Base-by-base conservation (phyloP, 164 flowering plant genomes). In the Chloranthus sessilifolius region DNA sequence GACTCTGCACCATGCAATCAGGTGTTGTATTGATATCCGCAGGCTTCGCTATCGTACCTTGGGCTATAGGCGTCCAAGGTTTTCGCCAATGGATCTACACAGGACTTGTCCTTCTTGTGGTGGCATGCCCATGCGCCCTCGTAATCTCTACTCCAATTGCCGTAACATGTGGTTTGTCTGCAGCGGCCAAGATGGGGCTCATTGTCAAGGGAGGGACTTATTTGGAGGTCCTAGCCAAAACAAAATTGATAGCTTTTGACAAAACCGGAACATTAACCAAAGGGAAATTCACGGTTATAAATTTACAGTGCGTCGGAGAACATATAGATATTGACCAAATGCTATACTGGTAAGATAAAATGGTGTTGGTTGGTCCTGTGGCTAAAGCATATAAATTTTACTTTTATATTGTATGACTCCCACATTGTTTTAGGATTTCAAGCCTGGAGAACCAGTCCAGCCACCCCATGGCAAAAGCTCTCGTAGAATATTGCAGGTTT, bases 61-160 rank as follows among this genome's bases (percentile, higher is more conserved):
- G 15, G 5, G 17, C 17, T 5, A n/a, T 12, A 7, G 16, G 17
- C 14, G 21, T 15, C 7, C 41, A 5, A 5, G 17, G 7, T 37
- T 15, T 37, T 15, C 15, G 20, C n/a, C 17, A 37, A 7, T 43
- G 49, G 49, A 11, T 45, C 30, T n/a, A 45, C 28, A 5, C 26
- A 9, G n/a, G 16, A 9, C 49, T 48, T 10, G 52, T 48, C 7
- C 33, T 48, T 2, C 38, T 48, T 9, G 38, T 48, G 12, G 12
- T 14, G 6, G 52, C 52, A 16, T 48, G 52, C 14, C 52, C 52
- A 5, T 48, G 52, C 9, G 52, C 52, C 1, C 37, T 48, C 4
- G 23, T 48, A 1, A 16, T 48, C 24, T 48, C 52, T 10, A 48
- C 52, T 3, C 52, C 52, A 10, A 19, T 48, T 5, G 52, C 52